A percentile compares a stretch with the other conserved stretches of the same genome.
Evolutionary conservation across 2,329 filamentous ascomycete genomes (phyloP).

Genomic region (Aspergillus quadricinctus): DNA sequence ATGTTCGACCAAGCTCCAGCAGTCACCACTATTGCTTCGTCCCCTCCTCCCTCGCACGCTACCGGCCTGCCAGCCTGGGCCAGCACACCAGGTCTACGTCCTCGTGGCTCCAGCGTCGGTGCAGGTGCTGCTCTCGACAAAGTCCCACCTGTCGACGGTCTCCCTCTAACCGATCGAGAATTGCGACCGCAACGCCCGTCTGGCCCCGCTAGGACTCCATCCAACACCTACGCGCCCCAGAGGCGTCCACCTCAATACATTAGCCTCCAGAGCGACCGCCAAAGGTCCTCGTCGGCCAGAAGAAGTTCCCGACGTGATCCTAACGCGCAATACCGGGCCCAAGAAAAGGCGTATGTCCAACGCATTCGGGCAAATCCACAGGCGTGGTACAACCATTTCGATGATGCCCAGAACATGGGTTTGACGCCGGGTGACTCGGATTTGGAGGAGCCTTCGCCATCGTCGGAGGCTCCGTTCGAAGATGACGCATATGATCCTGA

Average conservation of each 20-base stretch:
- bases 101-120: slow-evolving; percentile 42
- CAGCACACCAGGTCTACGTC: slow-evolving; percentile 32
- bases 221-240: slow-evolving; percentile 69
- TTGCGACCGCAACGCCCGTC: slow-evolving; percentile 61
- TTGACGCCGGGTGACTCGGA: slow-evolving; percentile 73
- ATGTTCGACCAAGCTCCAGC: slow-evolving; percentile 30
- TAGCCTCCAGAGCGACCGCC: slow-evolving; percentile 44
- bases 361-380: slow-evolving; percentile 76
- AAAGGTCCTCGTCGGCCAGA: slow-evolving; percentile 55
- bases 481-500: slow-evolving; percentile 84
- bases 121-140: slow-evolving; percentile 41
- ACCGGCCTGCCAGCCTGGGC: slow-evolving; percentile 33
- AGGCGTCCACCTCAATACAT: slow-evolving; percentile 52
- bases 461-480: slow-evolving; percentile 77
- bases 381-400: slow-evolving; percentile 62
- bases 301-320: slow-evolving; percentile 57
- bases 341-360: slow-evolving; percentile 93
- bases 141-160: slow-evolving; percentile 23
- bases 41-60: slow-evolving; percentile 25
- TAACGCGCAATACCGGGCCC: slow-evolving; percentile 70
- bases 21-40: slow-evolving; percentile 29
- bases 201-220: slow-evolving; percentile 67
- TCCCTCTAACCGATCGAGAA: slow-evolving; percentile 29
- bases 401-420: slow-evolving; percentile 63
- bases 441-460: slow-evolving; percentile 84